These are phyloP conservation scores for Cyberlindnera maclurae DNA, from an alignment of 805 yeast species.

Conservation along the genomic window DNA sequence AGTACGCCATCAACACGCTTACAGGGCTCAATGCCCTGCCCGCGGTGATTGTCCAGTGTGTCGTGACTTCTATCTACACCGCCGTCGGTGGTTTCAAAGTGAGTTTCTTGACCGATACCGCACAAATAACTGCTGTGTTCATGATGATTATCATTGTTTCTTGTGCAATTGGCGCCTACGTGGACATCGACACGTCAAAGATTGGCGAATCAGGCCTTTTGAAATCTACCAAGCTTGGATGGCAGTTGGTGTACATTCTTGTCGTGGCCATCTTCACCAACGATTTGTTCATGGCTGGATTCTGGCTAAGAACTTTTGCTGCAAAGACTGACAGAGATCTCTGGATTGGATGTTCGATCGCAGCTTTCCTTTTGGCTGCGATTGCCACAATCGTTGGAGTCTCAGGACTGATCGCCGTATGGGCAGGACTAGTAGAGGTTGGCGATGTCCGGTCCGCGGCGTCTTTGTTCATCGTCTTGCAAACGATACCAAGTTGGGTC, in stretches of 20 bases:
- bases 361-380: conserved; percentile 56
- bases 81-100: conserved; percentile 84
- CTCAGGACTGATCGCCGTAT: conserved; percentile 83
- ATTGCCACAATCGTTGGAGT: conserved; percentile 70
- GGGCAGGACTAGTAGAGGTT: conserved; percentile 63
- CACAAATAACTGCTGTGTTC: conserved; percentile 74
- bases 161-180: conserved; percentile 71
- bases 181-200: conserved; percentile 48
- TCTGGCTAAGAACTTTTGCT: conserved; percentile 93
- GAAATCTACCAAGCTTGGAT: conserved; percentile 65
- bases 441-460: conserved; percentile 47
- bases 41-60: conserved; percentile 77
- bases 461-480: conserved; percentile 66
- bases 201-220: conserved; percentile 62
- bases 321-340: conserved; percentile 71
- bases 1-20: conserved; percentile 66
- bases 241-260: conserved; percentile 83
- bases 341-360: conserved; percentile 66
- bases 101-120: conserved; percentile 79
- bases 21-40: conserved; percentile 78
- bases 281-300: conserved; percentile 85
- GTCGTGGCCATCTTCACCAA: conserved; percentile 84
- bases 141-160: conserved; percentile 62
- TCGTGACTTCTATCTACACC: conserved; percentile 81
- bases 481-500: conserved; percentile 78